Evolutionary conservation across 768 basidiomycete genomes (phyloP).

Genomic region (Rhodocollybia butyracea): DNA sequence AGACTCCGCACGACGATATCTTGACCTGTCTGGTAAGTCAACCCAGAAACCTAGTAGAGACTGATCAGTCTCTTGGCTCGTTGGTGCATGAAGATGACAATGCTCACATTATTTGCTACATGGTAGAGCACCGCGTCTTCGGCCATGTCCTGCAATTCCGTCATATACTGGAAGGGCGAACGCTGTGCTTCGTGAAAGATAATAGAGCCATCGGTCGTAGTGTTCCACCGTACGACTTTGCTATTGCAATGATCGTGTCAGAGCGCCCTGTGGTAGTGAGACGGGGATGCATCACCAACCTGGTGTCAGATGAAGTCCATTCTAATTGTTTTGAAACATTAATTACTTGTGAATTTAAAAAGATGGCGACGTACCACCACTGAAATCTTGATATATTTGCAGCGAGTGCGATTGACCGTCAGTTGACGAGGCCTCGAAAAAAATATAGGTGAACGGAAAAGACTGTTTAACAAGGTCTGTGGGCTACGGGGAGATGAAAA

Average conservation of each 20-base stretch:
- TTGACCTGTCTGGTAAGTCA: conserved; percentile 39
- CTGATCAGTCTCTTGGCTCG: neutral
- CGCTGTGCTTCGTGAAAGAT: conserved; percentile 44
- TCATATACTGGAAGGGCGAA: conserved; percentile 25
- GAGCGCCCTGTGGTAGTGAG: too few relatives aligned
- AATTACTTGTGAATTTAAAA: neutral
- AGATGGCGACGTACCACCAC: conserved; percentile 17
- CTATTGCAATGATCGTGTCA: too few relatives aligned
- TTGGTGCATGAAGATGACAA: neutral
- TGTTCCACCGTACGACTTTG: conserved; percentile 42
- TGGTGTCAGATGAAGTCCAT: conserved; percentile 31
- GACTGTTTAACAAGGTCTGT: conserved; percentile 47
- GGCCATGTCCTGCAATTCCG: conserved; percentile 38
- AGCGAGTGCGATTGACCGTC: conserved; percentile 37
- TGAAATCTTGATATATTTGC: conserved; percentile 46
- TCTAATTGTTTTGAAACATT: conserved; percentile 17
- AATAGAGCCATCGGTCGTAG: conserved; percentile 26
- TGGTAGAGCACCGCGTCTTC: conserved; percentile 49
- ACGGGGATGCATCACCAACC: too few relatives aligned
- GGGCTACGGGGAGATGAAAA: conserved; percentile 28
- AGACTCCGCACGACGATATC: conserved; percentile 36
- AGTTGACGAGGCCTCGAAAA: conserved; percentile 31
- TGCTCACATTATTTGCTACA: conserved; percentile 24
- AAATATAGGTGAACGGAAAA: conserved; percentile 48
- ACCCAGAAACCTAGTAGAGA: conserved; percentile 12